phyloP scores from a whole-genome alignment of 176 grass and related monocot genomes.

The Eleusine indica region DNA sequence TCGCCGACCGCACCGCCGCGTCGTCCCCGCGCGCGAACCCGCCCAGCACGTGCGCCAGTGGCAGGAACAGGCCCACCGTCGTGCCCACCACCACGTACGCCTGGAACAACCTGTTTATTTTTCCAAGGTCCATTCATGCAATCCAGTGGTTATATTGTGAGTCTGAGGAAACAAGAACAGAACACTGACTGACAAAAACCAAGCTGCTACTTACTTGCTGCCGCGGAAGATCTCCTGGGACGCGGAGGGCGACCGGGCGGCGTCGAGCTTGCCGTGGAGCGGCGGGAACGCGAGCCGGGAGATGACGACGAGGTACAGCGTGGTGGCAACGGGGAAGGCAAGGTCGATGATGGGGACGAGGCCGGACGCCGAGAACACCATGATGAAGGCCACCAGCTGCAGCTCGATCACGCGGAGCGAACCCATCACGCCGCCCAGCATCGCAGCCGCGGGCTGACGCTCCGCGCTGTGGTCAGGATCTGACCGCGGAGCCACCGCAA shows the following conservation, averaged over 20 bases:
- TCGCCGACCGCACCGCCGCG: constrained; percentile 58
- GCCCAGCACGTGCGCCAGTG: constrained; percentile 89
- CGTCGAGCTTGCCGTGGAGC: constrained; percentile 30
- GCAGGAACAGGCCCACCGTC: constrained; percentile 79
- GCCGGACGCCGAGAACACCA: constrained; percentile 94
- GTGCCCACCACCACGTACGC: constrained; percentile 75
- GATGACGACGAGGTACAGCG: constrained; percentile 59
- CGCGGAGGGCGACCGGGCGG: constrained; percentile 17
- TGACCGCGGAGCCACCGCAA: constrained; percentile 58
- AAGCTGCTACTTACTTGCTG: background rate
- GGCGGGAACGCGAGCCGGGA: constrained; percentile 80
- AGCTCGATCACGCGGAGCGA: constrained; percentile 93
- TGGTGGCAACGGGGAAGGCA: constrained; percentile 67
- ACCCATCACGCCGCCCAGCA: constrained; percentile 76
- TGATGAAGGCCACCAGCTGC: constrained; percentile 94
- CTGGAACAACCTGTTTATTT: constrained; percentile 45
- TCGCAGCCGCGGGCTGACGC: constrained; percentile 35
- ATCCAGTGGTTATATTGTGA: too few species aligned
- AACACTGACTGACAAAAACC: too few species aligned
- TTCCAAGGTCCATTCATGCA: too few species aligned
- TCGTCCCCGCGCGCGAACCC: constrained; percentile 87
- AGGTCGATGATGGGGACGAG: constrained; percentile 83
- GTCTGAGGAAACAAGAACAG: too few species aligned
- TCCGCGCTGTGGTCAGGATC: constrained; percentile 44
- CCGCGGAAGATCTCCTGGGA: constrained; percentile 57